Conservation (phyloP, 352 stramenopile genomes). For the Phytophthora tentaculata region DNA sequence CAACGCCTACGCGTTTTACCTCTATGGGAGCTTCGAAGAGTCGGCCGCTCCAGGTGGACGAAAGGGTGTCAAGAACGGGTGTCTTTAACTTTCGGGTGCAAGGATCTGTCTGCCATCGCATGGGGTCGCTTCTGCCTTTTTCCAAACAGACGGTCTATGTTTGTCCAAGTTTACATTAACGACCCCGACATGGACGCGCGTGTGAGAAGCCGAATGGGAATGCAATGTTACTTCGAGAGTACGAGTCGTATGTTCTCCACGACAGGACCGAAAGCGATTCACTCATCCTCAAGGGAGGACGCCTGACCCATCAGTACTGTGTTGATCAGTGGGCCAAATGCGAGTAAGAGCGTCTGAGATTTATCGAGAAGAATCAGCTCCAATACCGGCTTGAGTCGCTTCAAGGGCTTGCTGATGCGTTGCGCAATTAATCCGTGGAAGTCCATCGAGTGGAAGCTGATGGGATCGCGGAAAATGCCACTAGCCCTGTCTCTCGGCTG, state of each 20-base stretch:
- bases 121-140: conserved; percentile 1
- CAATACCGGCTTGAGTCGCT: background rate
- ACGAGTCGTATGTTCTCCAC: conserved; percentile 1
- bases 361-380: background rate
- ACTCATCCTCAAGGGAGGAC: background rate
- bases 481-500: too few species aligned
- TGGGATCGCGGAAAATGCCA: background rate
- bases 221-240: conserved; percentile 12
- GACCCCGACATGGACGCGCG: conserved; percentile 13
- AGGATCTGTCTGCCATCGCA: conserved; percentile 4
- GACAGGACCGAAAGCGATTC: too few species aligned
- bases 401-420: background rate
- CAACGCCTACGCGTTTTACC: too few species aligned
- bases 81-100: too few species aligned
- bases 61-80: too few species aligned
- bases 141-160: background rate
- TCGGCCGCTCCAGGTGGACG: too few species aligned
- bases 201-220: too few species aligned
- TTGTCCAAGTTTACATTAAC: conserved; percentile 22
- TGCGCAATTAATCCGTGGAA: background rate
- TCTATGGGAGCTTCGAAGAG: too few species aligned
- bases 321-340: conserved; percentile 13
- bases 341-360: conserved; percentile 8
- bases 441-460: background rate
- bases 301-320: conserved; percentile 9